Evolutionary conservation across 2,329 filamentous ascomycete genomes (phyloP), one percentile per base, ranked within the genome.

Genomic region (Talaromyces sp.): DNA sequence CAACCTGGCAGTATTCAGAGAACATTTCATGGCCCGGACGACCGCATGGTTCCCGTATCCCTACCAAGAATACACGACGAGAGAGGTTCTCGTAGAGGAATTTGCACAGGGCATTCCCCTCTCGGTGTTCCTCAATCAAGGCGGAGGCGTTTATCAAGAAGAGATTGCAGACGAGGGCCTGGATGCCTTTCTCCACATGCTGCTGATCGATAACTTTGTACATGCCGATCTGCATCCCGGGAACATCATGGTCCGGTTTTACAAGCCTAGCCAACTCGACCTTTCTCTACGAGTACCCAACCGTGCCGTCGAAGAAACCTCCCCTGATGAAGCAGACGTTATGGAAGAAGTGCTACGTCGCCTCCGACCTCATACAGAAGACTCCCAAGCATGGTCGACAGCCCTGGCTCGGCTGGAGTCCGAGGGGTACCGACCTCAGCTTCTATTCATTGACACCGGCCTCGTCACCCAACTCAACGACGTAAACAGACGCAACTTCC

Each of bases 221-320:
- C 95, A 99, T 72, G 94, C 95, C 5, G 95, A 99, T 73, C 80
- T 99, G 33, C 95, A 99, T 73, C 95, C 95, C 0, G 95, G 95
- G 30, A 99, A 99, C 74, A 98, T 99, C 77, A 98, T 99, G 93
- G 94, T 99, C 54, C 92, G 96, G 65, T 99, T 99, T 79, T 97
- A 98, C 77, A 88, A 94, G 70, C 87, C 93, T 0, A 86, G 87
- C 14, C 84, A 88, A 64, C 85, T 94, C 0, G 85, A 89, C 56
- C 79, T 96, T 0, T 80, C 82, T 27, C 78, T 88, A 5, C 74
- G 73, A 44, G 74, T 76, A 27, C 75, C 81, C 60, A 78, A 74
- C 3, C 75, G 73, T 28, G 75, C 77, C 7, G 74, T 72, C 1
- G 70, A 78, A 64, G 76, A 76, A 14, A 76, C 79, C 42, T 75